Conservation (phyloP, 805 yeast genomes). For the Cyberlindnera maritima region DNA sequence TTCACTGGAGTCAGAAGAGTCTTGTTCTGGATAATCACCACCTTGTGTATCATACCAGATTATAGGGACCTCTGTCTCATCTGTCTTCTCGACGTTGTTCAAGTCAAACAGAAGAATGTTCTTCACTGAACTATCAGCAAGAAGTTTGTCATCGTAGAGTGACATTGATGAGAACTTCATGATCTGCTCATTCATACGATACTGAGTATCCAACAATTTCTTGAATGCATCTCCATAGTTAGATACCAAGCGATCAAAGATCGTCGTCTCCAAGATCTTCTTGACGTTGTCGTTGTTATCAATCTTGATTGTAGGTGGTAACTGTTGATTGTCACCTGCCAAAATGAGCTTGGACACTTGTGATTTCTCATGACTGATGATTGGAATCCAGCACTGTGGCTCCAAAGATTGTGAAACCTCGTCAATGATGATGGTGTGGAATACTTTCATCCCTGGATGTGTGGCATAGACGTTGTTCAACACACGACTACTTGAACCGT, state of each 20-base stretch:
- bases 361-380: slow-evolving; percentile 53
- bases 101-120: slow-evolving; percentile 54
- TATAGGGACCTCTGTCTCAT: slow-evolving; percentile 53
- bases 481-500: slow-evolving; percentile 80
- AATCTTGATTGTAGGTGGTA: slow-evolving; percentile 86
- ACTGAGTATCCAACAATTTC: slow-evolving; percentile 70
- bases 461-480: slow-evolving; percentile 48
- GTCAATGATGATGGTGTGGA: slow-evolving; percentile 85
- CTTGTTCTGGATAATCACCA: slow-evolving; percentile 70
- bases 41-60: slow-evolving; percentile 95
- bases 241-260: slow-evolving; percentile 76
- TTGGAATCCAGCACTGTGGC: slow-evolving; percentile 96
- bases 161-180: slow-evolving; percentile 74
- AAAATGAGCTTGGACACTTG: slow-evolving; percentile 55
- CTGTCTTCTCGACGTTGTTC: slow-evolving; percentile 44
- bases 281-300: slow-evolving; percentile 40
- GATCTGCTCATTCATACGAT: slow-evolving; percentile 78
- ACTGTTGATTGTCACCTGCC: slow-evolving; percentile 92
- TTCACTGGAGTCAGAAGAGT: slow-evolving; percentile 31
- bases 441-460: slow-evolving; percentile 36
- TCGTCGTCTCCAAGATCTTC: slow-evolving; percentile 53
- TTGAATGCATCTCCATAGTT: slow-evolving; percentile 45
- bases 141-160: slow-evolving; percentile 60
- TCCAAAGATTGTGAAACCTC: slow-evolving; percentile 94
- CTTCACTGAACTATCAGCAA: slow-evolving; percentile 60